Evolutionary conservation across 2,329 filamentous ascomycete species (phyloP).

Genomic region (Reticulascus tulasneorum): DNA sequence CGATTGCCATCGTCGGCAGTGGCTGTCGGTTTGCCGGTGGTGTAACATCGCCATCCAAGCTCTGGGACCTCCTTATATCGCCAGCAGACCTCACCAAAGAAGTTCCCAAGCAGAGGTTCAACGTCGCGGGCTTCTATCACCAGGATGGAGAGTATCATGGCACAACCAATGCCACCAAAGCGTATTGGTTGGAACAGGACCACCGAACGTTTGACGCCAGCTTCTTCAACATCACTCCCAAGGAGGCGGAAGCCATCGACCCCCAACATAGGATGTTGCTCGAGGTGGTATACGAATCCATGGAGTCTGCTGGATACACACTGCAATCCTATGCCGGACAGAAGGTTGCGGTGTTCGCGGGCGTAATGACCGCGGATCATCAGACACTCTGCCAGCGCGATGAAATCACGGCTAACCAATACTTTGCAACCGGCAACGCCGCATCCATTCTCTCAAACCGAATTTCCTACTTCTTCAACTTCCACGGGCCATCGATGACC

Average conservation of each 20-base stretch:
- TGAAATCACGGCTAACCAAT: conserved; percentile 20
- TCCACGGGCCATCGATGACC: conserved; percentile 35
- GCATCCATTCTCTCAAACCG: conserved; percentile 33
- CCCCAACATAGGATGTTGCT: conserved; percentile 27
- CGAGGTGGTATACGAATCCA: conserved; percentile 31
- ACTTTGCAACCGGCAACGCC: conserved; percentile 28
- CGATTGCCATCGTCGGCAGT: conserved; percentile 37
- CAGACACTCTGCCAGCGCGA: conserved; percentile 21
- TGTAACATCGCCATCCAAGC: conserved; percentile 25
- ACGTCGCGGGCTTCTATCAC: conserved; percentile 20
- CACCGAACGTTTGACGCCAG: conserved; percentile 30
- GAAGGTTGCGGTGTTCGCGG: conserved; percentile 18
- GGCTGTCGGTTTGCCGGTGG: conserved; percentile 35
- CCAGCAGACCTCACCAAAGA: conserved; percentile 18
- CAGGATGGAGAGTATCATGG: conserved; percentile 17
- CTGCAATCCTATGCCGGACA: conserved; percentile 8
- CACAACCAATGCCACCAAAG: conserved; percentile 10
- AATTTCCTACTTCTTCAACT: conserved; percentile 37
- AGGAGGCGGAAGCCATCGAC: conserved; percentile 26
- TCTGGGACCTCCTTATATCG: conserved; percentile 32
- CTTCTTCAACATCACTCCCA: conserved; percentile 34
- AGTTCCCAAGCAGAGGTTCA: conserved; percentile 18
- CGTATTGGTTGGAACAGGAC: conserved; percentile 19
- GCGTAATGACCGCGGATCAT: conserved; percentile 23
- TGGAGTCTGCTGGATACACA: conserved; percentile 22